Conservation (phyloP, 2,329 filamentous ascomycete species). For the Volutella citrinella region DNA sequence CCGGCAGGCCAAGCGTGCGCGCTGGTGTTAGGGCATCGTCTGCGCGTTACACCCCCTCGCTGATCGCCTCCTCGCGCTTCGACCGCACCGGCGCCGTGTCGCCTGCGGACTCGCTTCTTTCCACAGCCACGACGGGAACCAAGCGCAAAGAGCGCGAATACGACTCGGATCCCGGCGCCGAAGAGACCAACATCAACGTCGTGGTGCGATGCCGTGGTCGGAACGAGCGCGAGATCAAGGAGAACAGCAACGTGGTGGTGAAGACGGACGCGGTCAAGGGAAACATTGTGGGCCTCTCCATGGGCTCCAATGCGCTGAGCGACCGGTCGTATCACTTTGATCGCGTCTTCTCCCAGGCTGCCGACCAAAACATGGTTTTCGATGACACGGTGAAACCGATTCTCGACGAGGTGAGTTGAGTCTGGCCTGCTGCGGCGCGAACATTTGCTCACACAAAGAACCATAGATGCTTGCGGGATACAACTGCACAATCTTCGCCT, state of each 20-base stretch:
- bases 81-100: constrained; percentile 53
- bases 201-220: constrained; percentile 92
- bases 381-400: constrained; percentile 95
- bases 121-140: constrained; percentile 57
- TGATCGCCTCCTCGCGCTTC: constrained; percentile 15
- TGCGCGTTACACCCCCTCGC: constrained; percentile 20
- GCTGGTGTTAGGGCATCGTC: constrained; percentile 21
- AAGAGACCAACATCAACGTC: constrained; percentile 97
- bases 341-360: constrained; percentile 92
- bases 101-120: constrained; percentile 63
- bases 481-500: constrained; percentile 98
- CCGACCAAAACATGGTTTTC: constrained; percentile 90
- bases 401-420: constrained; percentile 71
- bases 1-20: constrained; percentile 22
- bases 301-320: constrained; percentile 88
- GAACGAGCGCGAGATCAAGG: constrained; percentile 86
- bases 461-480: constrained; percentile 83
- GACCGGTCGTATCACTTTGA: constrained; percentile 98
- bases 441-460: constrained; percentile 5
- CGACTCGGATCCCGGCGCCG: constrained; percentile 59
- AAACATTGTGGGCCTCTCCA: constrained; percentile 78
- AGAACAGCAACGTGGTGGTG: constrained; percentile 93
- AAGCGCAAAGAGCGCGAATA: constrained; percentile 90
- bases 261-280: constrained; percentile 85
- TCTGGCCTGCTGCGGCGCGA: neutral